Evolutionary conservation across 371 early-diverging fungal species (phyloP), one percentile per base, ranked within the genome.

Genomic region (Sporodiniella umbellata): DNA sequence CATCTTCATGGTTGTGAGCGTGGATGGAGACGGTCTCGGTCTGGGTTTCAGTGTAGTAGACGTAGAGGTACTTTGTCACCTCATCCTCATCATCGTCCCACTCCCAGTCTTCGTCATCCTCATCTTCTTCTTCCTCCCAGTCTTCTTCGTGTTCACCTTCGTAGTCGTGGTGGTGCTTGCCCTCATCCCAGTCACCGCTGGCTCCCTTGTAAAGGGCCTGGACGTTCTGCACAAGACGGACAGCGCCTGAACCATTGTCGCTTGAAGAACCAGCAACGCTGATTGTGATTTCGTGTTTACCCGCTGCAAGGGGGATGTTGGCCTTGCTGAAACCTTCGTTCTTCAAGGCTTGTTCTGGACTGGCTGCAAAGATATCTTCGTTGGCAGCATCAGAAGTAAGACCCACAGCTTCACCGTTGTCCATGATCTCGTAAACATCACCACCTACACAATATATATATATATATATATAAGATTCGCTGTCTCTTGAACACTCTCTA

Each of bases 221-320:
- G 33, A 58, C 19, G 28, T 60, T 56, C 38, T 61, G 57, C 11
- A 66, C 63, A 42, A 70, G 47, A 22, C 70, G 63, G 35, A 65
- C 18, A 33, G 66, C 70, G 42, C 66, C 70, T 31, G 58, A 47
- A 28, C 66, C 70, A 23, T 45, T 45, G 37, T 44, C 54, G n/a
- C 40, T 40, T 31, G 53, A 49, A 7, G 70, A 51, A 26, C 62
- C 52, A 45, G 60, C 54, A 30, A 58, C 59, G 28, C 61, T 66
- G 53, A 70, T 54, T 2, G 61, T 56, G 39, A 70, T 65, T 23
- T 62, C 56, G 43, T 70, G 66, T n/a, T 40, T 17, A 39, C 70
- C 66, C 18, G 48, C 48, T 15, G 42, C 54, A 24, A 65, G 55
- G 19, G 48, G 43, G 26, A 56, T 59, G 31, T 30, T 44, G 33